These are phyloP conservation scores for Chenopodium suecicum DNA, from an alignment of 148 eudicot species.

Conservation along the genomic window DNA sequence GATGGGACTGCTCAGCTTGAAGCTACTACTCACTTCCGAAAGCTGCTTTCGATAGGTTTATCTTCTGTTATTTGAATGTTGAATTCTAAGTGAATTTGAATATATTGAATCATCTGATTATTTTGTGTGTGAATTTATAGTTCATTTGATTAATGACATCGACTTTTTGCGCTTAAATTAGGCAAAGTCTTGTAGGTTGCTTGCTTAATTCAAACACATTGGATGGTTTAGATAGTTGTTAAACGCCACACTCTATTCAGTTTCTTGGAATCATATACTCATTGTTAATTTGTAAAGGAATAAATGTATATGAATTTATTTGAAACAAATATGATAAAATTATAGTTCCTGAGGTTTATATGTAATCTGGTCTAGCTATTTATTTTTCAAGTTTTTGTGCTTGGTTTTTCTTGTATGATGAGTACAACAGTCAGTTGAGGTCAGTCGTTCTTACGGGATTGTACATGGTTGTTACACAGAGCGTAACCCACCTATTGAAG, in stretches of 20 bases:
- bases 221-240: background rate
- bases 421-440: background rate
- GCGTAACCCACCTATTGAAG: conserved; percentile 89
- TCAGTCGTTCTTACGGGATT: background rate
- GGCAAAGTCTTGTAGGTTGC: background rate
- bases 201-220: background rate
- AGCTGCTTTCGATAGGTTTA: conserved; percentile 82
- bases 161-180: background rate
- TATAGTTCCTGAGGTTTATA: background rate
- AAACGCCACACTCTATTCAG: background rate
- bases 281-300: background rate
- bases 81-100: background rate
- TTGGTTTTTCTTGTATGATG: background rate
- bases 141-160: background rate
- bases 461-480: conserved; percentile 36
- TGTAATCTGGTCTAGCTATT: background rate
- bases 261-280: background rate
- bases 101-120: background rate
- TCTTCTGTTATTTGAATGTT: background rate
- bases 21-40: conserved; percentile 79
- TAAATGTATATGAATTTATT: background rate
- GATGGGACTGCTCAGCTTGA: conserved; percentile 62
- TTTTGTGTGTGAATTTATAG: background rate
- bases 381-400: background rate
- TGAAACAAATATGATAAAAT: background rate